Base-by-base conservation (phyloP, 2,329 filamentous ascomycete species). In the Calycina marina region DNA sequence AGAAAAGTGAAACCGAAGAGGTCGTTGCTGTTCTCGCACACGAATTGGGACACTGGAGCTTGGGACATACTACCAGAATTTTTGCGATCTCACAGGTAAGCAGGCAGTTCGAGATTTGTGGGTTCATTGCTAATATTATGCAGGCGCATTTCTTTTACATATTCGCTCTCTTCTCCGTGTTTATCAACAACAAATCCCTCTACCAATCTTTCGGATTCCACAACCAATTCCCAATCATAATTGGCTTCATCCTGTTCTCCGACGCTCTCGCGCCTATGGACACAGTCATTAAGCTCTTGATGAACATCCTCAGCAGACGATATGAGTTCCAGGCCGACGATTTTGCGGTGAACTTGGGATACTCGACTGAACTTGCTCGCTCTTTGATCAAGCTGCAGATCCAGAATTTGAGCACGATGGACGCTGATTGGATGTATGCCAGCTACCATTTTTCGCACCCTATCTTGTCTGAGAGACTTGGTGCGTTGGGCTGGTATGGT, bases 381-480 rank as follows among this genome's bases (percentile, higher is more conserved):
- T 90, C 84, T 14, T 71, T 98, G 41, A 85, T 98, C 61, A 94
- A 94, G 65, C 79, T 98, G 32, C 92, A 98, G 61, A 84, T 94
- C 51, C 86, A 96, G 64, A 98, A 98, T 55, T 68, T 98, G 45
- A 93, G 84, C 59, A 92, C 83, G 40, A 96, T 98, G 88, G 90
- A 98, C 50, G 90, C 90, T 16, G 92, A 98, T 60, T 93, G 82
- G 80, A 75, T 94, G 70, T 98, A 93, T 58, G 90, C 90, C 33
- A 92, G 79, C 60, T 98, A 96, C 66, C 86, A 98, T 62, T 94
- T 92, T 67, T 94, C 88, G 14, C 90, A 98, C 60, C 90, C 90
- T 1, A 94, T 96, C 45, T 65, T 98, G 44, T 81, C 86, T 2
- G 92, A 98, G 68, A 75, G 90, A 49, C 67, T 98, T 49, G 83